Conservation (phyloP, 139 green algal species). For the Eudorina sp. region DNA sequence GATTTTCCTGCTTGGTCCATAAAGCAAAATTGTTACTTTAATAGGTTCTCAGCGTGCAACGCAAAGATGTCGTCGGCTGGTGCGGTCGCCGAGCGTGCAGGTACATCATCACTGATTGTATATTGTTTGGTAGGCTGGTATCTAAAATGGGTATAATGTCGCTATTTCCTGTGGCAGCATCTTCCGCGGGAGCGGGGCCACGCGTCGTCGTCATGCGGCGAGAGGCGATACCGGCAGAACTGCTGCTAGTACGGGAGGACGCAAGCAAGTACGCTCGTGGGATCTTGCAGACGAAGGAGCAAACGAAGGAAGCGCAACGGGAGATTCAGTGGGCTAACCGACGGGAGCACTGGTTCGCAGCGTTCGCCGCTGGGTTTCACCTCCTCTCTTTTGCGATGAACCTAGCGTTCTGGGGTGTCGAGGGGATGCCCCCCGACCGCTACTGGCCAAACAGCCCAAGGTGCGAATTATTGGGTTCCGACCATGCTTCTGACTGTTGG, state of each 20-base stretch:
- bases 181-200: slow-evolving; percentile 3
- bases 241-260: slow-evolving; percentile 56
- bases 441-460: slow-evolving; percentile 61
- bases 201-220: slow-evolving; percentile 18
- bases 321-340: slow-evolving; percentile 56
- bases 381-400: slow-evolving; percentile 65
- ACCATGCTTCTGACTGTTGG: too few relatives aligned
- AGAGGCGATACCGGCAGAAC: slow-evolving; percentile 53
- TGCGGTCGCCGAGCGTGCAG: slow-evolving; percentile 5
- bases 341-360: slow-evolving; percentile 64
- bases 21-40: too few relatives aligned
- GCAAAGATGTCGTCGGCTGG: neutral
- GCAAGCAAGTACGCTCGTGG: slow-evolving; percentile 40
- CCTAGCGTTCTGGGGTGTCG: slow-evolving; percentile 69
- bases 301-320: slow-evolving; percentile 42
- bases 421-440: slow-evolving; percentile 66
- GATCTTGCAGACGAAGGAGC: slow-evolving; percentile 35
- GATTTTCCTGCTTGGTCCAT: too few relatives aligned
- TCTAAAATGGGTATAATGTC: neutral
- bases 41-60: too few relatives aligned
- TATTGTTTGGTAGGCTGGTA: neutral
- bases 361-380: slow-evolving; percentile 63
- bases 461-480: slow-evolving; percentile 37
- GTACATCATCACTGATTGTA: too few relatives aligned
- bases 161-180: neutral